A percentile compares a stretch with the other conserved stretches of the same genome.
phyloP scores from a whole-genome alignment of 805 yeast genomes.

The Monosporozyma aquatica region DNA sequence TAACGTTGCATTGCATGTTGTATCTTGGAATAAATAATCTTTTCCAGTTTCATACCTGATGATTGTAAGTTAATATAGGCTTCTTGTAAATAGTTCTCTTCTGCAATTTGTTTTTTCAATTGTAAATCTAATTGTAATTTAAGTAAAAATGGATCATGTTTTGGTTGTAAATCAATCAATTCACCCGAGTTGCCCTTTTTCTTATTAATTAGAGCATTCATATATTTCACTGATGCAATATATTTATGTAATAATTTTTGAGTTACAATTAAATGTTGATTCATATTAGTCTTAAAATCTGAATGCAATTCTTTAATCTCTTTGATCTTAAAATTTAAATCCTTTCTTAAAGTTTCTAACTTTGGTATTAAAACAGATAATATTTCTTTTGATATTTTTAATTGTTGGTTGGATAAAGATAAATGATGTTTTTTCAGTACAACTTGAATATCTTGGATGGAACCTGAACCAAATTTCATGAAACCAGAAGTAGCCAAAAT shows the following conservation, averaged over 20 bases:
- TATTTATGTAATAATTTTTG: slow-evolving; percentile 46
- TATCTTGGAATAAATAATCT: slow-evolving; percentile 52
- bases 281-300: slow-evolving; percentile 54
- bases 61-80: slow-evolving; percentile 56
- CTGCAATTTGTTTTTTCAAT: slow-evolving; percentile 48
- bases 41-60: slow-evolving; percentile 56
- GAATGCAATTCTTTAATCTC: slow-evolving; percentile 63
- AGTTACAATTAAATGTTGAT: slow-evolving; percentile 52
- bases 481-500: slow-evolving; percentile 37
- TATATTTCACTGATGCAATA: slow-evolving; percentile 36
- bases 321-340: slow-evolving; percentile 64
- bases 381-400: slow-evolving; percentile 46
- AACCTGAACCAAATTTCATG: slow-evolving; percentile 63
- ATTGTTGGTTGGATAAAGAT: slow-evolving; percentile 46
- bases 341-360: slow-evolving; percentile 53
- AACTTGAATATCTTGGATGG: slow-evolving; percentile 71
- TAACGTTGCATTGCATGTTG: slow-evolving; percentile 49
- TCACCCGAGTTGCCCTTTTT: slow-evolving; percentile 5
- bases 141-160: slow-evolving; percentile 54
- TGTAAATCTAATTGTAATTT: slow-evolving; percentile 57
- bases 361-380: slow-evolving; percentile 47
- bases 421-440: slow-evolving; percentile 57
- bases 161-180: slow-evolving; percentile 29
- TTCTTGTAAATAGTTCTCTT: slow-evolving; percentile 58
- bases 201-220: slow-evolving; percentile 24